Percentiles rank a stretch among this genome's conserved stretches.
Conservation (phyloP, 2,329 filamentous ascomycete species). For the Rutstroemia sydowiana region DNA sequence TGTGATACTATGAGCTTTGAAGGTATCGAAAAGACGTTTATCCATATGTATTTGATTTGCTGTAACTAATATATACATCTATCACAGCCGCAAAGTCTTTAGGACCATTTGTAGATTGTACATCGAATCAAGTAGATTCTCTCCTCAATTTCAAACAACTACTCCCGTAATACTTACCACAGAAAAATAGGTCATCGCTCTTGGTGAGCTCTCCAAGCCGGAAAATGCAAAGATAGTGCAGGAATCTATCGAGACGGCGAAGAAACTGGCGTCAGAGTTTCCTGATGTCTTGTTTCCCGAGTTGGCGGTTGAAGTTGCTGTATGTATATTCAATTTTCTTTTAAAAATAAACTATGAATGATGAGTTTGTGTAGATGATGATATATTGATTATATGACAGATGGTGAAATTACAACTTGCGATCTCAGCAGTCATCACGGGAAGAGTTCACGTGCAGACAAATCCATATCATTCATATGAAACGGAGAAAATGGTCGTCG, state of each 20-base stretch:
- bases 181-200: conserved; percentile 40
- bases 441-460: conserved; percentile 51
- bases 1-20: conserved; percentile 45
- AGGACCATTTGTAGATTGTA: conserved; percentile 45
- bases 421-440: conserved; percentile 43
- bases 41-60: no score
- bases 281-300: conserved; percentile 35
- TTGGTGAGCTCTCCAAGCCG: conserved; percentile 38
- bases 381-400: conserved; percentile 27
- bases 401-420: conserved; percentile 47
- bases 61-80: no score
- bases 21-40: no score
- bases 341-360: neutral
- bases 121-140: conserved; percentile 42
- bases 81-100: conserved; percentile 36
- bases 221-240: conserved; percentile 34
- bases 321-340: conserved; percentile 25
- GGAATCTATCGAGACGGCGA: conserved; percentile 32
- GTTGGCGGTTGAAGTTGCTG: conserved; percentile 49
- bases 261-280: conserved; percentile 27
- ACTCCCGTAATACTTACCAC: neutral
- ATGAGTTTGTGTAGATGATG: neutral
- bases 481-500: conserved; percentile 40
- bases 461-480: conserved; percentile 50
- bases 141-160: neutral